Evolutionary conservation across 768 basidiomycete genomes (phyloP).

Genomic region (Strobilomyces confusus): DNA sequence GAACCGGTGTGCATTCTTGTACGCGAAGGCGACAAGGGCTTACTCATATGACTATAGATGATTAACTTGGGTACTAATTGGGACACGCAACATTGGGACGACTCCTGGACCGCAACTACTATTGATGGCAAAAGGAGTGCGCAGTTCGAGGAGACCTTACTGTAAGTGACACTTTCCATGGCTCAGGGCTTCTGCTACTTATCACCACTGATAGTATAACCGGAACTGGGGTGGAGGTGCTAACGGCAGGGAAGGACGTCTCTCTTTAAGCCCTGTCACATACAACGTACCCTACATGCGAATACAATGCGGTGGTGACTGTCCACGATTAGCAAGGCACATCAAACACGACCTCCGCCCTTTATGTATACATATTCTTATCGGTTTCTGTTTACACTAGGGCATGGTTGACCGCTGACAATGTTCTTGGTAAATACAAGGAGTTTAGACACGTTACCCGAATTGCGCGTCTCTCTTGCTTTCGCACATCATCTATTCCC

Average conservation of each 20-base stretch:
- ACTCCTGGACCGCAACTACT: slow-evolving; percentile 96
- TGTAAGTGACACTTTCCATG: slow-evolving; percentile 53
- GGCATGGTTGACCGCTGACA: slow-evolving; percentile 24
- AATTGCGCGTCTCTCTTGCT: slow-evolving; percentile 21
- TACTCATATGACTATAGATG: slow-evolving; percentile 56
- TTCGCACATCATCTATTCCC: slow-evolving; percentile 22
- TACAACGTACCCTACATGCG: slow-evolving; percentile 22
- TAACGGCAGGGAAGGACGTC: slow-evolving; percentile 55
- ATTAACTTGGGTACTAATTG: slow-evolving; percentile 81
- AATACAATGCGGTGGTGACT: slow-evolving; percentile 20
- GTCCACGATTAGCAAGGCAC: slow-evolving; percentile 22
- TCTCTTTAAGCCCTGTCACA: slow-evolving; percentile 19
- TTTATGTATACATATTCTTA: slow-evolving; percentile 33
- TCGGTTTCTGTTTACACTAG: slow-evolving; percentile 26
- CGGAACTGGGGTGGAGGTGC: slow-evolving; percentile 83
- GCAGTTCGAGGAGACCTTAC: slow-evolving; percentile 95
- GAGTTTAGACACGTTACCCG: slow-evolving; percentile 25
- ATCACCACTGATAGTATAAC: slow-evolving; percentile 60
- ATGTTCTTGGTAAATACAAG: slow-evolving; percentile 29
- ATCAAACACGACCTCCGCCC: slow-evolving; percentile 22
- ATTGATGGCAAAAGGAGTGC: slow-evolving; percentile 87
- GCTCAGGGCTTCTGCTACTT: slow-evolving; percentile 9
- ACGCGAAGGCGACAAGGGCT: neutral
- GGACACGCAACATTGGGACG: slow-evolving; percentile 83
- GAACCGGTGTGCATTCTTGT: slow-evolving; percentile 55